Evolutionary conservation across 2,329 filamentous ascomycete genomes (phyloP).

Genomic region (Fusarium sp.): DNA sequence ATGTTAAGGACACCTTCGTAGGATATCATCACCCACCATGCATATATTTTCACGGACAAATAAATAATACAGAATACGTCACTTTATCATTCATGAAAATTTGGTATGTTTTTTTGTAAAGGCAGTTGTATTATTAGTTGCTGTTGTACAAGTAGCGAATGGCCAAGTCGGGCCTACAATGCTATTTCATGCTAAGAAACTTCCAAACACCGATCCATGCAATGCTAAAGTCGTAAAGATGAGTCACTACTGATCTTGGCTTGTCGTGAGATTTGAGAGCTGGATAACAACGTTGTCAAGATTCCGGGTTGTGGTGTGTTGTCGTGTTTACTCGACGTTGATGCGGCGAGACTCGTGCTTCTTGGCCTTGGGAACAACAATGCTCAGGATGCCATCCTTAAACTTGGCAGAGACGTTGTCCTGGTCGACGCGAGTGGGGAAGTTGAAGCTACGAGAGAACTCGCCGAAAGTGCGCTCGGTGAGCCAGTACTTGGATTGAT

Average conservation of each 20-base stretch:
- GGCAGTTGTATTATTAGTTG: constrained; percentile 17
- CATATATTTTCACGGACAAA: background rate
- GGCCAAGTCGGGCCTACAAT: constrained; percentile 8
- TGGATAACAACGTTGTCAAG: background rate
- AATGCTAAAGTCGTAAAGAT: constrained; percentile 3
- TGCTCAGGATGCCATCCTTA: constrained; percentile 71
- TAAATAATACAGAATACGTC: background rate
- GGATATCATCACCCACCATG: no score
- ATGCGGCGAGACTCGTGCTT: constrained; percentile 67
- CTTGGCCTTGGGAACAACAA: constrained; percentile 73
- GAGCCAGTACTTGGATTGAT: constrained; percentile 74
- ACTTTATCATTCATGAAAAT: background rate
- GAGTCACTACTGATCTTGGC: background rate
- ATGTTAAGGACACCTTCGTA: background rate
- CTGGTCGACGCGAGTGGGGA: constrained; percentile 71
- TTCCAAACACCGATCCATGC: constrained; percentile 34
- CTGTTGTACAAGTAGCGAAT: constrained; percentile 37
- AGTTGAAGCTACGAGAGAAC: constrained; percentile 75
- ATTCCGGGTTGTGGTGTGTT: background rate
- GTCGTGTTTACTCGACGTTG: constrained; percentile 56
- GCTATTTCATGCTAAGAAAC: constrained; percentile 13
- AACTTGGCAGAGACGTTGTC: constrained; percentile 69
- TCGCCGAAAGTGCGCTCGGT: constrained; percentile 72
- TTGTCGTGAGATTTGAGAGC: background rate
- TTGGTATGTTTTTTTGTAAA: background rate